Evolutionary conservation across 306 rosid genomes (phyloP), one percentile per base, ranked within the genome.

Genomic region (Trichosanthes cucumerina): DNA sequence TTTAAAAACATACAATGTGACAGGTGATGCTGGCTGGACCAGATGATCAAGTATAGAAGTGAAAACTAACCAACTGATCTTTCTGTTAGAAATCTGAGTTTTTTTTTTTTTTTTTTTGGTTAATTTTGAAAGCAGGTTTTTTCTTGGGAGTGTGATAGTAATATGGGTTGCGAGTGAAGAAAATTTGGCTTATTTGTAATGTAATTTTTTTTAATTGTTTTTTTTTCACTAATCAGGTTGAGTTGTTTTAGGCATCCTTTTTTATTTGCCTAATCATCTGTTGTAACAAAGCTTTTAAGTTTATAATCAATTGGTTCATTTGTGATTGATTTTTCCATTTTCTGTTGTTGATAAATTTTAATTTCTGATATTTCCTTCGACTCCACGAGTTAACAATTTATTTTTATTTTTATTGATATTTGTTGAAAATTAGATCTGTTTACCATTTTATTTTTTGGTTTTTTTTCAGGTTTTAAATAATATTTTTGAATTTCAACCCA

Each of bases 1-100:
- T 34, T 13, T 64, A 33, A 76, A 76, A 76, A 3, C 36, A 19
- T 14, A 49, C 18, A 38, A 26, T 84, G 80, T 83, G 82, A 43
- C 92, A 94, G 97, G 97, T 92, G 10, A 90, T 89, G 91, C 92
- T 94, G 84, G 98, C 88, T 50, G 97, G 97, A 41, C 96, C 98
- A 57, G 97, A 92, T 80, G 98, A 94, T 82, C 87, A 88, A 84
- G 92, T 92, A 76, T 94, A 94, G 90, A 77, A 81, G 85, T n/a
- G 49, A 21, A 69, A 41, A 38, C 80, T 82, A 81, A 46, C 81
- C 80, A 85, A 89, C 85, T 28, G 79, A 87, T 80, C 57, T 70
- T 70, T 24, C 39, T 23, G 8, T 12, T 70, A 70, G 76, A 70
- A 44, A 24, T 24, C 11, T 46, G 39, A 24, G 57, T 2, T 43